Base-by-base conservation (phyloP, 306 rosid genomes). In the Gastrolobium bilobum region DNA sequence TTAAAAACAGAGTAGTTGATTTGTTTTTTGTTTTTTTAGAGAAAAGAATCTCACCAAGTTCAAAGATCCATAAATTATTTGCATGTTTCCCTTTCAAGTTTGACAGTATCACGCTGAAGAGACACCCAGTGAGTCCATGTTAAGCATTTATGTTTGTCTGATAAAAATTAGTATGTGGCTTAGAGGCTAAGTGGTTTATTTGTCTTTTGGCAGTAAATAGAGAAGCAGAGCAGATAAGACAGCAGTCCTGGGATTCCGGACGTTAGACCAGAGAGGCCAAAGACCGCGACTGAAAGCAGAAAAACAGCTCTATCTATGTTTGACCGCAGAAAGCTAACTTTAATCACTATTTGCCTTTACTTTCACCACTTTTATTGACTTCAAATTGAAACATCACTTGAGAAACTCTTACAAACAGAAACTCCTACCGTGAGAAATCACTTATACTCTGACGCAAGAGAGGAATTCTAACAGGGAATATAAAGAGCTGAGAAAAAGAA, bases 221-320 rank as follows among this genome's bases (percentile, higher is more conserved):
- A 42, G 80, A 81, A 47, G 70, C 88, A 81, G 85, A 76, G 84
- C 82, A 75, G 76, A 58, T 72, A 81, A 81, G 82, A 81, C 83
- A 85, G 73, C 78, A 73, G 88, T 81, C 88, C 88, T 74, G 88
- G 85, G 88, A 85, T 73, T 77, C 88, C 85, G 85, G 88, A 77
- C 83, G 70, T 77, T 58, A 78, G 88, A 81, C 88, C 85, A 81
- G 77, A 66, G 77, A 77, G 66, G 58, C 85, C 85, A 68, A 37
- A 81, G 85, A 85, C 81, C 79, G 50, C 64, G 66, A 66, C 88
- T 85, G 33, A 38, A 65, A 66, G 71, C 88, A 81, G 50, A 73
- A 81, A 73, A 29, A 61, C 88, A 81, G 88, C 83, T 81, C 75
- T 73, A 58, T 43, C 75, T 77, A 58, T 43, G 70, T 79, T 85